Conservation (phyloP, 805 yeast species). For the Metschnikowia borealis region DNA sequence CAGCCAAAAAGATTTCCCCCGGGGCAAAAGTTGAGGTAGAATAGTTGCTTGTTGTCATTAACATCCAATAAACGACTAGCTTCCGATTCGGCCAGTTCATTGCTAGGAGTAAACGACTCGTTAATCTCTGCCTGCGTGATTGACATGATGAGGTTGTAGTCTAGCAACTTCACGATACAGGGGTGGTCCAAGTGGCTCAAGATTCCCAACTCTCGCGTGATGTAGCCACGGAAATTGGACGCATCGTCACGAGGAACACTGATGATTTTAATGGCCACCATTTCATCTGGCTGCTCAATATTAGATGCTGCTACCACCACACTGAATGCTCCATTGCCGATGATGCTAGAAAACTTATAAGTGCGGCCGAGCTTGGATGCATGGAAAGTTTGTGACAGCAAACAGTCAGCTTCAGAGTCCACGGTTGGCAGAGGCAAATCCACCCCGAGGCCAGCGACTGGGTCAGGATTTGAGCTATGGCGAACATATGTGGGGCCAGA, state of each 20-base stretch:
- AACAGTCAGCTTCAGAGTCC: conserved; percentile 5
- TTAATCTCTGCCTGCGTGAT: conserved; percentile 24
- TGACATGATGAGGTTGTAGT: conserved; percentile 36
- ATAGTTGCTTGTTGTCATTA: conserved; percentile 30
- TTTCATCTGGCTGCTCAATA: conserved; percentile 14
- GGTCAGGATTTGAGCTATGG: conserved; percentile 11
- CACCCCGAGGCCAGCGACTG: not conserved
- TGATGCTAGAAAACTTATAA: conserved; percentile 20
- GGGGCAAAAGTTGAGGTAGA: conserved; percentile 69
- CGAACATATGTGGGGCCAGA: not conserved
- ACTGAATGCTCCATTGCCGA: conserved; percentile 71
- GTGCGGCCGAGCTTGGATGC: conserved; percentile 9
- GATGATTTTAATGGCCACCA: conserved; percentile 70
- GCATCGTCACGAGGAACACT: conserved; percentile 31
- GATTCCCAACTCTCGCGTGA: conserved; percentile 66
- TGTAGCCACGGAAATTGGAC: conserved; percentile 32
- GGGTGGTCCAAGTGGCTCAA: conserved; percentile 61
- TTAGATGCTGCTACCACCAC: conserved; percentile 50
- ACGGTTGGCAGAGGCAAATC: conserved; percentile 13
- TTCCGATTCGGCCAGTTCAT: not conserved
- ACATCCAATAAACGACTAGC: not conserved
- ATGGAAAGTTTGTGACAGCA: conserved; percentile 6
- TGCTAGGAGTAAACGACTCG: conserved; percentile 2
- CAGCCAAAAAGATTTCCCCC: conserved; percentile 86
- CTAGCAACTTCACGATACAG: conserved; percentile 59